phyloP scores from a whole-genome alignment of 1,284 basidiomycete species.

The Rhodofomes roseus region DNA sequence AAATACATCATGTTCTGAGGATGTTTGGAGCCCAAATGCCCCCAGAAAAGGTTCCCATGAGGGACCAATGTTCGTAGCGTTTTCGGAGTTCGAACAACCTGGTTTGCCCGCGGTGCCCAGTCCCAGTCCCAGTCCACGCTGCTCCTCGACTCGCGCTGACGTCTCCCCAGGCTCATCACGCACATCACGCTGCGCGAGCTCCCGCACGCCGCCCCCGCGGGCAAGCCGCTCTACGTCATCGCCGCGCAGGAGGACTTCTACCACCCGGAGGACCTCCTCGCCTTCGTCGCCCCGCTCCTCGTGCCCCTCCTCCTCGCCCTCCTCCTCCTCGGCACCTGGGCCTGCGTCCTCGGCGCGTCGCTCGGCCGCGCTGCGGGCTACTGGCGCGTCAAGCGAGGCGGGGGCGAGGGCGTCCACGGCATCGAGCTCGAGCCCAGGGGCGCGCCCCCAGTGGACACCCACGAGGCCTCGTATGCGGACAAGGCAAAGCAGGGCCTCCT shows the following conservation, averaged over 20 bases:
- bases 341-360: slow-evolving; percentile 40
- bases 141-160: no score
- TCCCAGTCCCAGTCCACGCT: no score
- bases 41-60: no score
- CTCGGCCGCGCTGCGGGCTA: slow-evolving; percentile 12
- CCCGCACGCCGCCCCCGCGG: slow-evolving; percentile 19
- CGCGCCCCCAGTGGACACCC: not conserved
- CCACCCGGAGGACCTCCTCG: slow-evolving; percentile 51
- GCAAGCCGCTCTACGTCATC: slow-evolving; percentile 41
- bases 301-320: slow-evolving; percentile 36
- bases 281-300: slow-evolving; percentile 48
- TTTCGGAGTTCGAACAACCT: no score
- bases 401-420: slow-evolving; percentile 9
- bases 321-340: slow-evolving; percentile 35
- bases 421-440: slow-evolving; percentile 10
- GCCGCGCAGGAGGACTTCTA: slow-evolving; percentile 59
- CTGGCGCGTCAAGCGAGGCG: slow-evolving; percentile 11
- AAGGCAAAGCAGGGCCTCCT: not conserved
- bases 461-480: not conserved
- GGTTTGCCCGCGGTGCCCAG: no score
- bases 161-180: slow-evolving; percentile 32
- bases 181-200: slow-evolving; percentile 41
- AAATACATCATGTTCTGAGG: no score
- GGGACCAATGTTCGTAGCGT: no score
- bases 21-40: no score